Percentiles rank a stretch among this genome's conserved stretches.
Evolutionary conservation across 495 filamentous ascomycete species (phyloP).

Genomic region (Bathelium albidoporum): DNA sequence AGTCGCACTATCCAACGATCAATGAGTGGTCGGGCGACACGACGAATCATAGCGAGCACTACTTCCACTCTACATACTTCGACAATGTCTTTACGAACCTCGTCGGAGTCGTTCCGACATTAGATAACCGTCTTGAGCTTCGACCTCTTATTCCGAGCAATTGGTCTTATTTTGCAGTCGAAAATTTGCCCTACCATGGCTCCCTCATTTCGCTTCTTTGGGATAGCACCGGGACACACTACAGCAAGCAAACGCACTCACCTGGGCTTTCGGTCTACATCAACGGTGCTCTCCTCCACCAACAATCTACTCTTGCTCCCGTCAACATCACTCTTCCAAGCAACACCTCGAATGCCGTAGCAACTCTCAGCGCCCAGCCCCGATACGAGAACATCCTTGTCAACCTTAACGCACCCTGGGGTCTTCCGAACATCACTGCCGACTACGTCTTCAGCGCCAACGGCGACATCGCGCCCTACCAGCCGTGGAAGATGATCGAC

Average conservation of each 20-base stretch:
- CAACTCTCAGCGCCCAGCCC: constrained; percentile 18
- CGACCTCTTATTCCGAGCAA: constrained; percentile 34
- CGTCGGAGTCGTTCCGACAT: constrained; percentile 33
- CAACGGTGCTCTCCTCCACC: constrained; percentile 27
- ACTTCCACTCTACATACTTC: constrained; percentile 38
- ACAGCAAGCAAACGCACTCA: constrained; percentile 13
- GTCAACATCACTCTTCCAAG: constrained; percentile 17
- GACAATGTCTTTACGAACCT: constrained; percentile 40
- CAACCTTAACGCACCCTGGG: constrained; percentile 33
- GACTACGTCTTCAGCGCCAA: constrained; percentile 29
- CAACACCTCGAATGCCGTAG: constrained; percentile 15
- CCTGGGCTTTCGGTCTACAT: constrained; percentile 31
- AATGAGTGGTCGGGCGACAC: constrained; percentile 34
- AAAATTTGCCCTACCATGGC: constrained; percentile 38
- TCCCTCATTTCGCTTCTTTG: constrained; percentile 34
- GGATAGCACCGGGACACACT: constrained; percentile 33
- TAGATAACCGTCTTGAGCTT: constrained; percentile 30
- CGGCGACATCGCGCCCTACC: constrained; percentile 14
- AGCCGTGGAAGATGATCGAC: constrained; percentile 35
- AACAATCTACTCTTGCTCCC: constrained; percentile 9
- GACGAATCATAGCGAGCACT: constrained; percentile 37
- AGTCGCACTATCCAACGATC: constrained; percentile 35
- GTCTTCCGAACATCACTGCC: constrained; percentile 30
- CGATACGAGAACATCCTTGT: constrained; percentile 35
- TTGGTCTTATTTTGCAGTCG: constrained; percentile 38